A percentile compares a stretch with the other conserved stretches of the same genome.
These are phyloP conservation scores for Phytophthora pistaciae DNA, from an alignment of 352 stramenopile species.

Conservation along the genomic window DNA sequence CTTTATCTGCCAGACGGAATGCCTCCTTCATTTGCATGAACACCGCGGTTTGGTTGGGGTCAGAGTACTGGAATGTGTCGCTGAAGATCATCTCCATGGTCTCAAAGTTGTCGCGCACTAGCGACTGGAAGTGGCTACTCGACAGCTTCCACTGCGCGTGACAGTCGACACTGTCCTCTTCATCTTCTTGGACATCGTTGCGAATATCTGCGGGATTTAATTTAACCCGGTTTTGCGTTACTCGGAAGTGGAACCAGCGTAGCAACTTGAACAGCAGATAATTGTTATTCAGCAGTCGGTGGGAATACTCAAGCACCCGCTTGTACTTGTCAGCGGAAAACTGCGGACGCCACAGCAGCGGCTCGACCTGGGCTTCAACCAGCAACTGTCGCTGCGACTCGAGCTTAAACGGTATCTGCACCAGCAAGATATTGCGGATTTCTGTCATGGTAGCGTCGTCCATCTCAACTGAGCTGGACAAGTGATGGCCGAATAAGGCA, in stretches of 20 bases:
- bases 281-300: constrained; percentile 84
- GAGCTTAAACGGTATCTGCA: constrained; percentile 59
- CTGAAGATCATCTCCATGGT: constrained; percentile 78
- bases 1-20: constrained; percentile 74
- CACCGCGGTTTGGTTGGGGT: constrained; percentile 76
- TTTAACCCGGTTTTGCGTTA: constrained; percentile 50
- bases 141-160: constrained; percentile 65
- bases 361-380: constrained; percentile 63
- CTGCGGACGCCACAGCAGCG: constrained; percentile 64
- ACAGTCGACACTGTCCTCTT: constrained; percentile 16
- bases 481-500: constrained; percentile 72
- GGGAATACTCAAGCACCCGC: constrained; percentile 61
- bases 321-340: constrained; percentile 82
- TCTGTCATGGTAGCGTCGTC: constrained; percentile 55
- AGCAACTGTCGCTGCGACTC: constrained; percentile 66
- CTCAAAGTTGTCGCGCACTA: constrained; percentile 74
- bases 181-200: constrained; percentile 24
- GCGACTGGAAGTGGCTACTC: constrained; percentile 56
- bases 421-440: constrained; percentile 58
- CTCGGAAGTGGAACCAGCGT: constrained; percentile 72
- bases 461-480: constrained; percentile 62
- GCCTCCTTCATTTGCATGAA: constrained; percentile 90
- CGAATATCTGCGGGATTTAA: constrained; percentile 63
- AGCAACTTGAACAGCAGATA: constrained; percentile 82
- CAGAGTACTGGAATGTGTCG: constrained; percentile 74